Evolutionary conservation across 2,329 filamentous ascomycete species (phyloP), one percentile per base, ranked within the genome.

Genomic region (Botrytis tulipae): DNA sequence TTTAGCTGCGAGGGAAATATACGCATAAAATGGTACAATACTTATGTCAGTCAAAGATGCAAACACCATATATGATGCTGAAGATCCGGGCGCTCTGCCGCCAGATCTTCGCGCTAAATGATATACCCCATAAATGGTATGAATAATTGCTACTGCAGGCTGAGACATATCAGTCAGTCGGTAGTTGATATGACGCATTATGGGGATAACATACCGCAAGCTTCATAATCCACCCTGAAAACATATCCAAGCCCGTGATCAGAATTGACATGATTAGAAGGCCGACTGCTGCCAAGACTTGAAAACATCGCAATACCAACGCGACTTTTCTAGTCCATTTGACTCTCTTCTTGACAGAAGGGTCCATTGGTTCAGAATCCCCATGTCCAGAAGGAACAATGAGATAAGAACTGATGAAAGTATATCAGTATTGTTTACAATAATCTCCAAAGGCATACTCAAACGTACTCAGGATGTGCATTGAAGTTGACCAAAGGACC

Each of bases 1-100:
- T 67, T 84, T 82, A 18, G 84, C 83, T 10, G 84, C 82, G 63
- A 87, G 80, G 4, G 84, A 85, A 10, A 87, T 87, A 75, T 88
- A 91, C 10, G 84, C 84, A 78, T 88, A 91, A 54, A 91, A 83
- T 14, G 87, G 85, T 40, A 88, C 77, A 62, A 87, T 82, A 18
- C 83, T 84, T 22, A 89, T 79, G 81, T 98, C 95, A 60, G 92
- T 88, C 61, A 94, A 84, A 18, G 89, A 86, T 4, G 94, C 90
- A 81, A 98, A 98, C 73, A 96, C 84, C 82, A 97, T 94, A 82
- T 98, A 98, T 76, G 93, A 95, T 22, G 93, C 91, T 29, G 94
- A 93, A 35, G 93, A 97, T 5, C 86, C 91, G 0, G 95, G 91
- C 0, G 94, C 90, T 70, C 94, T 90, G 62, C 86, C 88, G 66